These are phyloP conservation scores for Ascochyta rabiei DNA, from an alignment of 2,329 filamentous ascomycete genomes.

Conservation along the genomic window DNA sequence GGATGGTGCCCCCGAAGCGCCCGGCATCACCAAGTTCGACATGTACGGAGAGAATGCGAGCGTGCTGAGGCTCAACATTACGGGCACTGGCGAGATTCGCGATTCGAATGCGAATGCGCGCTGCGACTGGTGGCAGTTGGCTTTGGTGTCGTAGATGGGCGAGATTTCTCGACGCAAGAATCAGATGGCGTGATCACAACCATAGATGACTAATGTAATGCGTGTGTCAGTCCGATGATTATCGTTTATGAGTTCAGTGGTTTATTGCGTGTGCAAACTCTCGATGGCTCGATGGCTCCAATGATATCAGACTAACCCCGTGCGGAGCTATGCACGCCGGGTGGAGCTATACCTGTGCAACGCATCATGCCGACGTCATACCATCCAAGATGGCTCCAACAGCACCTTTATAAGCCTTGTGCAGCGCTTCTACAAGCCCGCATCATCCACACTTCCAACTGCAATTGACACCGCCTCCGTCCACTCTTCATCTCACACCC, in stretches of 20 bases:
- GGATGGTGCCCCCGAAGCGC: conserved; percentile 46
- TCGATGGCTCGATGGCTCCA: conserved; percentile 1
- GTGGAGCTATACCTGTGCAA: background rate
- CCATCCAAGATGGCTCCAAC: background rate
- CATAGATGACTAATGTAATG: conserved; percentile 11
- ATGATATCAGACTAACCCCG: background rate
- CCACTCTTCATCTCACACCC: conserved; percentile 7
- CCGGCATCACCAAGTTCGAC: conserved; percentile 52
- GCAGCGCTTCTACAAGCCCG: background rate
- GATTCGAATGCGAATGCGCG: conserved; percentile 57
- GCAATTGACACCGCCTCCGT: conserved; percentile 6
- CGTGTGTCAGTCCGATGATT: background rate
- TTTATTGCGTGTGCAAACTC: conserved; percentile 3
- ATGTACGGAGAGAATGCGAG: conserved; percentile 54
- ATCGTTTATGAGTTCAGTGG: background rate
- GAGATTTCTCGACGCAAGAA: too few species aligned
- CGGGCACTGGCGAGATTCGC: conserved; percentile 48
- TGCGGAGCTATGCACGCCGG: background rate
- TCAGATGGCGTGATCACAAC: background rate
- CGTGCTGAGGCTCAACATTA: conserved; percentile 53
- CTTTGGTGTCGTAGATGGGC: conserved; percentile 31
- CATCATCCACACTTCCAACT: conserved; percentile 9
- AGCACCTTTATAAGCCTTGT: conserved; percentile 12
- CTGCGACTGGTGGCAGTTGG: conserved; percentile 62
- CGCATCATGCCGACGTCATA: background rate